Evolutionary conservation across 768 basidiomycete genomes (phyloP), one percentile per base, ranked within the genome.

Genomic region (Cystobasidium ongulense): DNA sequence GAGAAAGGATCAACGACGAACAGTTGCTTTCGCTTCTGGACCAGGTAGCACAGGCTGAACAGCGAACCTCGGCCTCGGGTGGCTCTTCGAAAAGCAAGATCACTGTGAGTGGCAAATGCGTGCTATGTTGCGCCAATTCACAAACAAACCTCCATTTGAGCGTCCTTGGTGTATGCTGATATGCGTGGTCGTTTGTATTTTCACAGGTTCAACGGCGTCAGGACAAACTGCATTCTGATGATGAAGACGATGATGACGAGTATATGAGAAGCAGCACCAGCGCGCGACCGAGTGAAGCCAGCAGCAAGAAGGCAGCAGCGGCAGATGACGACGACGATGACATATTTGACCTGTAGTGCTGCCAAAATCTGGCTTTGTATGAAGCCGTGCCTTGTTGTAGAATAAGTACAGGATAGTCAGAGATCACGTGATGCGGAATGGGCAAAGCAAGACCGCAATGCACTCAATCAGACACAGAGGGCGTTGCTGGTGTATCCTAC

Each of bases 21-120:
- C 90, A 92, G 80, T 84, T 96, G 67, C 91, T 96, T 76, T 88
- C 87, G 61, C 82, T 95, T 39, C 84, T 95, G 73, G 89, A 94
- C 77, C 90, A 95, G 86, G 92, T 89, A 31, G 65, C 65, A 23
- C 29, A 36, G 27, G 65, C 54, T n/a, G 52, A 71, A 36, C 31
- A 35, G 38, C 10, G 63, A 27, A 38, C 33, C 25, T 35, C 43
- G 39, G 17, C 38, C 2, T 54, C 27, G 11, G 54, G 53, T 3
- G 68, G 53, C 17, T 53, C 27, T 17, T 13, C 50, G 5, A 57
- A 54, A 41, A 71, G 68, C 54, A 71, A 71, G 27, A 71, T 71
- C 23, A 71, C 68, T 10, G 50, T 67, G 27, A 67, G 65, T 50
- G 39, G 39, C 63, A 38, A 43, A 4, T 39, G 31, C 53, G 11